Evolutionary conservation across 768 basidiomycete genomes (phyloP).

Genomic region (Jaapia argillacea): DNA sequence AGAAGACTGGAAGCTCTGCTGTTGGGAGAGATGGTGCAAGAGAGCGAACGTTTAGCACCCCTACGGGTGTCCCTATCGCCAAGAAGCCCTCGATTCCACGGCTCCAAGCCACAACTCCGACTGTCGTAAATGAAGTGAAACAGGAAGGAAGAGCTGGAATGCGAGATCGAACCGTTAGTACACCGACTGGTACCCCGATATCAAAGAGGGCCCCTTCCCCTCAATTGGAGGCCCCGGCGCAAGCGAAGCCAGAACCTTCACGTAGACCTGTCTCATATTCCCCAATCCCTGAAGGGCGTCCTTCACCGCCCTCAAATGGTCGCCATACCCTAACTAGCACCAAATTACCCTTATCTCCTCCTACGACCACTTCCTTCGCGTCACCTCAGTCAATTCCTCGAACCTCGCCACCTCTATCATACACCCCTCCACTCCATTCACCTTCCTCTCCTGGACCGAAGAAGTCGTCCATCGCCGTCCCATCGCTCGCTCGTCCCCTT

Average conservation of each 20-base stretch:
- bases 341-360: slow-evolving; percentile 5
- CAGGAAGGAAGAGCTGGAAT: slow-evolving; percentile 27
- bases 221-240: neutral
- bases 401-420: slow-evolving; percentile 14
- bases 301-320: neutral
- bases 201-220: neutral
- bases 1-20: slow-evolving; percentile 21
- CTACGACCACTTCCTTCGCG: slow-evolving; percentile 1
- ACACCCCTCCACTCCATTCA: slow-evolving; percentile 22
- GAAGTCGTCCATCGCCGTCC: slow-evolving; percentile 8
- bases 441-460: slow-evolving; percentile 16
- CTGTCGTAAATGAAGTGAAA: too few relatives aligned
- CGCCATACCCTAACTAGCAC: slow-evolving; percentile 4
- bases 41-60: slow-evolving; percentile 43
- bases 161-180: slow-evolving; percentile 43
- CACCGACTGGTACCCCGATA: slow-evolving; percentile 22
- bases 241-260: neutral
- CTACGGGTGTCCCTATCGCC: slow-evolving; percentile 13
- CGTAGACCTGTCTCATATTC: slow-evolving; percentile 5
- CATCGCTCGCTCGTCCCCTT: slow-evolving; percentile 42
- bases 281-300: neutral
- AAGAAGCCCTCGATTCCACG: neutral
- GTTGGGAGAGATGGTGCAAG: slow-evolving; percentile 26
- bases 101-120: too few relatives aligned
- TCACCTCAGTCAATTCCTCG: slow-evolving; percentile 1